Evolutionary conservation across 1,284 basidiomycete genomes (phyloP).

Genomic region (Chalciporus sp.): DNA sequence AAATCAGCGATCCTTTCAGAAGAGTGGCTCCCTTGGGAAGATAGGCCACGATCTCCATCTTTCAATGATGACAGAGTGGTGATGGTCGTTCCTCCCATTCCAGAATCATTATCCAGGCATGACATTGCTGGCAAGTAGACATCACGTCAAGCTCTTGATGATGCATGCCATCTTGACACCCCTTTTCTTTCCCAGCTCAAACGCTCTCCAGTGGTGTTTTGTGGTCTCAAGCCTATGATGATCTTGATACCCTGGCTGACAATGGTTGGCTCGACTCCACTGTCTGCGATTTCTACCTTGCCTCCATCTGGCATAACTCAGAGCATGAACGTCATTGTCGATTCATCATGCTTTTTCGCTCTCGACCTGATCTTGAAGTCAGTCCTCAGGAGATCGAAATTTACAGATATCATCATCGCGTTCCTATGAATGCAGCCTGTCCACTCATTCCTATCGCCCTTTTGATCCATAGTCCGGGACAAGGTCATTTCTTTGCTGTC

Average conservation of each 20-base stretch:
- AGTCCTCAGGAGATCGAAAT: neutral
- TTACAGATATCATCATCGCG: neutral
- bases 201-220: neutral
- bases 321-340: neutral
- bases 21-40: too few relatives aligned
- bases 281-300: conserved; percentile 2
- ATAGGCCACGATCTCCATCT: too few relatives aligned
- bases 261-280: conserved; percentile 1
- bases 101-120: too few relatives aligned
- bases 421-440: neutral
- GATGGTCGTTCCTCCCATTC: too few relatives aligned
- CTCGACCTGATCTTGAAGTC: neutral
- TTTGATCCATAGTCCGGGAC: neutral
- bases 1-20: too few relatives aligned
- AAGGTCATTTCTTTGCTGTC: conserved; percentile 10
- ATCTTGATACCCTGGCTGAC: neutral
- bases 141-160: too few relatives aligned
- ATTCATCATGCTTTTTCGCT: neutral
- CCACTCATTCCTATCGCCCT: neutral
- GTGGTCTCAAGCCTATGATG: conserved; percentile 1
- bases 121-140: too few relatives aligned
- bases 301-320: conserved; percentile 2
- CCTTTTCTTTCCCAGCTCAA: neutral
- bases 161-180: too few relatives aligned
- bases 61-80: too few relatives aligned